Base-by-base conservation (phyloP, 1,284 basidiomycete genomes). In the Phaffia rhodozyma region DNA sequence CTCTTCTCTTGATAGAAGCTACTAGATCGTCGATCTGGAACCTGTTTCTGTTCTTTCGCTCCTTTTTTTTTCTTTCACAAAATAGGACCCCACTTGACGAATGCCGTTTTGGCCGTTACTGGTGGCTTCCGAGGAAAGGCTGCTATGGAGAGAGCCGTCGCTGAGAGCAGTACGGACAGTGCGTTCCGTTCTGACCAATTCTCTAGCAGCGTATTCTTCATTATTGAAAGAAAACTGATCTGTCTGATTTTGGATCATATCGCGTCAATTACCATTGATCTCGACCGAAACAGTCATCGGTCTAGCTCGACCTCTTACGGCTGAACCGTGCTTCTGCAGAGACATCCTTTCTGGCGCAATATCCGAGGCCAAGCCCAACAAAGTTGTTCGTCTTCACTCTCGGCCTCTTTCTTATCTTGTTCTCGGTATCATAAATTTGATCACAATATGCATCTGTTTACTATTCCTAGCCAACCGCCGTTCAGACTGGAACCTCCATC, bases 91-190 rank as follows among this genome's bases (percentile, higher is more conserved):
- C 65, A 70, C 47, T 62, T 80, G 53, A 72, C 69, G 51, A 72
- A 67, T 47, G 73, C 77, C 11, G 75, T 73, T 50, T 69, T 83
- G 25, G 72, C 73, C 59, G 74, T 79, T 38, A 81, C 80, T 0
- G 80, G 80, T 20, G 80, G 80, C 1, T 82, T 81, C 73, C 72
- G 79, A 34, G 74, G 75, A 5, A 66, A 71, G 1, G 65, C 66
- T 2, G 77, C 73, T 5, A 80, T 81, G 80, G 73, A 73, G 5
- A 68, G 72, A 29, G 76, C 75, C 16, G 68, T 79, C 60, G 43
- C 66, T 6, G 62, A 59, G 13, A 70, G 73, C 13, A 69, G 70
- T 18, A 70, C 72, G 13, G 54, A 53, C 25, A 49, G 30, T 18
- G 21, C 47, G 16, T 57, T 47, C 25, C 34, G 54, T 30, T 30